Evolutionary conservation across 371 early-diverging fungal species (phyloP).

Genomic region (Rhizopus sp.): DNA sequence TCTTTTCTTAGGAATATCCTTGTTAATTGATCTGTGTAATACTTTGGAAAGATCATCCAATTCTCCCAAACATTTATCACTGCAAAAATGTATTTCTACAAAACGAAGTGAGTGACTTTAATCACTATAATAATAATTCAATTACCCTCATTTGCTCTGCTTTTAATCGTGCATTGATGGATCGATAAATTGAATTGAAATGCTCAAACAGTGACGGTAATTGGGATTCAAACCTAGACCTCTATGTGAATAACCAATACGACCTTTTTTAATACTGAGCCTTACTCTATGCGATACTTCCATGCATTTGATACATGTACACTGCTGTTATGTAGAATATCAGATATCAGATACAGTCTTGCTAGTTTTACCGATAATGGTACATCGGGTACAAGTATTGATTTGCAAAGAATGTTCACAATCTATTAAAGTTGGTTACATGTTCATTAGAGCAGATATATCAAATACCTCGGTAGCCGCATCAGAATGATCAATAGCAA

Average conservation of each 20-base stretch:
- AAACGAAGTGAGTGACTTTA: background rate
- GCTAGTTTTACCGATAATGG: conserved; percentile 72
- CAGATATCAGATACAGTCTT: conserved; percentile 80
- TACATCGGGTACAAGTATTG: conserved; percentile 62
- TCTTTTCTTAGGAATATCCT: conserved; percentile 45
- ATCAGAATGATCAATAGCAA: conserved; percentile 84
- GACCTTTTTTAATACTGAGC: background rate
- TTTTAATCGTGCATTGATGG: conserved; percentile 72
- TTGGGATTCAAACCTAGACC: conserved; percentile 57
- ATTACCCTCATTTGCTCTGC: conserved; percentile 82
- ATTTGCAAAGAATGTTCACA: conserved; percentile 64
- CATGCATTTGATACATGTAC: conserved; percentile 83
- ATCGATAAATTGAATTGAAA: conserved; percentile 67
- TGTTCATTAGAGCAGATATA: background rate
- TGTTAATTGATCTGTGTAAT: conserved; percentile 61
- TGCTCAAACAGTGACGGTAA: conserved; percentile 72
- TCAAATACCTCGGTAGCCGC: conserved; percentile 71
- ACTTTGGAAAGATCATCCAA: conserved; percentile 84
- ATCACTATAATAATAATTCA: background rate
- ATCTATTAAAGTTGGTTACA: conserved; percentile 43
- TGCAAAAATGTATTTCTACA: conserved; percentile 57
- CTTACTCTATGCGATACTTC: conserved; percentile 74
- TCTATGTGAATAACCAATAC: background rate
- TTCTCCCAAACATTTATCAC: conserved; percentile 85
- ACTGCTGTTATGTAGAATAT: conserved; percentile 85